Conservation (phyloP, 2,329 filamentous ascomycete genomes). For the Colletotrichum karsti region DNA sequence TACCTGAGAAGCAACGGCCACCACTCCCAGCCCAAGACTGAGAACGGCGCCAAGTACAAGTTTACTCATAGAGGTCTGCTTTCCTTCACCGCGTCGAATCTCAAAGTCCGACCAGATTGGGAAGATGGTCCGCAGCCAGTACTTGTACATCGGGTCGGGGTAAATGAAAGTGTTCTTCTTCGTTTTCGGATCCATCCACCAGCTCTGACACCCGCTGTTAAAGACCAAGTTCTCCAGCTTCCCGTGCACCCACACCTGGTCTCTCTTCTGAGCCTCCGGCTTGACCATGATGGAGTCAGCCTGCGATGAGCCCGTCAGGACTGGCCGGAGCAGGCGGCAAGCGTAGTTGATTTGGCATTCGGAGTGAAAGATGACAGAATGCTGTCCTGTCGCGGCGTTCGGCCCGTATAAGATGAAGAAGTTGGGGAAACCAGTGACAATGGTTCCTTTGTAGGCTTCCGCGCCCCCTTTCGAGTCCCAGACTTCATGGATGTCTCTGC, state of each 20-base stretch:
- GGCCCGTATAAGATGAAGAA: slow-evolving; percentile 11
- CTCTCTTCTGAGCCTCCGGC: background rate
- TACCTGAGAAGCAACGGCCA: too few species aligned
- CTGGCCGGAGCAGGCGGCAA: background rate
- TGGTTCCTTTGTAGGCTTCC: slow-evolving; percentile 1
- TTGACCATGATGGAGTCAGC: background rate
- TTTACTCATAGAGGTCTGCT: too few species aligned
- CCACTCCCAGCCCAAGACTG: too few species aligned
- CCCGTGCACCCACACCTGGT: background rate
- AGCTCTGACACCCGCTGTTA: slow-evolving; percentile 8
- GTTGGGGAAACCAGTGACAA: slow-evolving; percentile 8
- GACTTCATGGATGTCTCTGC: background rate
- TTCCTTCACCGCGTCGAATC: too few species aligned
- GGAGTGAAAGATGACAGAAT: slow-evolving; percentile 11
- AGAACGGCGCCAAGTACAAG: too few species aligned
- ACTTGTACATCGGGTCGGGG: slow-evolving; percentile 9
- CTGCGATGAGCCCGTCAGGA: background rate
- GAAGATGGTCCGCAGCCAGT: slow-evolving; percentile 50
- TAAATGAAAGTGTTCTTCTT: slow-evolving; percentile 11
- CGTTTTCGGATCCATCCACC: slow-evolving; percentile 6
- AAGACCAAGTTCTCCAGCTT: slow-evolving; percentile 1
- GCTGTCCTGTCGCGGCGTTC: slow-evolving; percentile 4
- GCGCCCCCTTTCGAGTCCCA: slow-evolving; percentile 1
- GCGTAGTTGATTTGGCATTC: slow-evolving; percentile 9
- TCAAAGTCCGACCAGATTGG: slow-evolving; percentile 46